phyloP scores from a whole-genome alignment of 2,329 filamentous ascomycete species.

The Ophiosphaerella herpotricha region DNA sequence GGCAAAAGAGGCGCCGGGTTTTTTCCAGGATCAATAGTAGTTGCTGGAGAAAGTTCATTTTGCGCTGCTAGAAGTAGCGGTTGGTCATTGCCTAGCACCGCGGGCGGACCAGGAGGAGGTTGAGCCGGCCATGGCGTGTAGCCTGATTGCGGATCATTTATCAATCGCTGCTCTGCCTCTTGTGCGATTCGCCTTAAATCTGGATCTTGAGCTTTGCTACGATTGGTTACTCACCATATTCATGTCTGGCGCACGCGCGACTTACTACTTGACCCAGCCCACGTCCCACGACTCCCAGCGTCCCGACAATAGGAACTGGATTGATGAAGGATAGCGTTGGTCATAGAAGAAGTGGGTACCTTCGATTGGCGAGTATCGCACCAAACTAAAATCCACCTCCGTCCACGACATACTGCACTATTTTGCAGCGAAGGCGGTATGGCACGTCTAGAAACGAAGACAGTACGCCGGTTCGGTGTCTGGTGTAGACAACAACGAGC shows the following conservation, averaged over 20 bases:
- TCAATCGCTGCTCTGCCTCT: conserved; percentile 30
- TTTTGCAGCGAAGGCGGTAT: conserved; percentile 3
- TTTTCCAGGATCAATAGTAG: neutral
- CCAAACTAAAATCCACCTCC: conserved; percentile 31
- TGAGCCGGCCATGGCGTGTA: conserved; percentile 28
- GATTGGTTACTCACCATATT: conserved; percentile 8
- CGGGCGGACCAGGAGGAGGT: conserved; percentile 14
- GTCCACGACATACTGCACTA: conserved; percentile 32
- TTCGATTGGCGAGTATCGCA: conserved; percentile 37
- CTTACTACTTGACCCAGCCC: conserved; percentile 34
- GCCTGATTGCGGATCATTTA: conserved; percentile 19
- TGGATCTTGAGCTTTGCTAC: conserved; percentile 33
- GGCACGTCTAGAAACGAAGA: conserved; percentile 5
- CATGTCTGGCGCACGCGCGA: conserved; percentile 1
- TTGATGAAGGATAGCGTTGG: conserved; percentile 26
- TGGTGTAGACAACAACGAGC: conserved; percentile 14
- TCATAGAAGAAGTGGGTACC: conserved; percentile 40
- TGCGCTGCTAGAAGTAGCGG: conserved; percentile 6
- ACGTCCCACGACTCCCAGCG: conserved; percentile 40
- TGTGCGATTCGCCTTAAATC: conserved; percentile 35
- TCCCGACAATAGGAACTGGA: conserved; percentile 38
- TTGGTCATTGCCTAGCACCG: neutral
- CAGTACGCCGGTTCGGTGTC: conserved; percentile 7
- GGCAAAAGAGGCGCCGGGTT: conserved; percentile 6
- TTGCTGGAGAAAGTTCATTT: neutral